These are phyloP conservation scores for Stagonosporopsis cucurbitacearum DNA, from an alignment of 2,329 filamentous ascomycete species.

Conservation along the genomic window DNA sequence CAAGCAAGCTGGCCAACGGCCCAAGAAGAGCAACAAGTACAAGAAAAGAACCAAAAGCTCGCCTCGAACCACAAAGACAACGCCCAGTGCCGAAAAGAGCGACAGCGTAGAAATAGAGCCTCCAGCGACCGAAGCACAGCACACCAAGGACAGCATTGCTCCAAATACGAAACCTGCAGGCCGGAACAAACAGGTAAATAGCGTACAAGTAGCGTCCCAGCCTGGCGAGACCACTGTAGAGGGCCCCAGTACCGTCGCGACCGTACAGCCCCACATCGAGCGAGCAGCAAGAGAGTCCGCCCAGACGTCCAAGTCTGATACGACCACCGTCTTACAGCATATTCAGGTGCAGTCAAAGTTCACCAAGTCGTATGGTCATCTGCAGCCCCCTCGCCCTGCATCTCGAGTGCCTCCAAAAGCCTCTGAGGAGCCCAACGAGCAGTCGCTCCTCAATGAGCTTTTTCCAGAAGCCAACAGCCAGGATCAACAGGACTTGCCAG, in stretches of 20 bases:
- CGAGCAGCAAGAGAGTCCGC: background rate
- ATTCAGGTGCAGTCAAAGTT: slow-evolving; percentile 24
- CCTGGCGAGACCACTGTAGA: background rate
- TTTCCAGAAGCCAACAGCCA: slow-evolving; percentile 58
- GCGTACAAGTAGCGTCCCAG: background rate
- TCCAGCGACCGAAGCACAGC: too few relatives aligned
- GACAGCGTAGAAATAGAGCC: too few relatives aligned
- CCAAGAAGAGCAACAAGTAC: too few relatives aligned
- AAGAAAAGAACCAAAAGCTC: too few relatives aligned
- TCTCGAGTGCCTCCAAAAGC: slow-evolving; percentile 4
- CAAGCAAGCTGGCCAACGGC: background rate
- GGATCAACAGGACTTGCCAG: slow-evolving; percentile 22
- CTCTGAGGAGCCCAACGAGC: slow-evolving; percentile 27
- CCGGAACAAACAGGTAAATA: too few relatives aligned
- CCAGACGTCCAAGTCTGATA: background rate
- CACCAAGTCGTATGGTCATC: slow-evolving; percentile 20
- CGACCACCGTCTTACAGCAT: slow-evolving; percentile 17
- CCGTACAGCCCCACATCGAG: too few relatives aligned
- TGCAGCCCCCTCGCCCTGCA: background rate
- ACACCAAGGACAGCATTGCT: too few relatives aligned
- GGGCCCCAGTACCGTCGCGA: background rate
- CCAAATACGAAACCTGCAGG: background rate
- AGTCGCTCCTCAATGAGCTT: slow-evolving; percentile 57
- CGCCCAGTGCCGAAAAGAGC: too few relatives aligned
- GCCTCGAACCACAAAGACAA: too few relatives aligned